phyloP scores from a whole-genome alignment of 108 stramenopile species.

The Cyclotella atomus region DNA sequence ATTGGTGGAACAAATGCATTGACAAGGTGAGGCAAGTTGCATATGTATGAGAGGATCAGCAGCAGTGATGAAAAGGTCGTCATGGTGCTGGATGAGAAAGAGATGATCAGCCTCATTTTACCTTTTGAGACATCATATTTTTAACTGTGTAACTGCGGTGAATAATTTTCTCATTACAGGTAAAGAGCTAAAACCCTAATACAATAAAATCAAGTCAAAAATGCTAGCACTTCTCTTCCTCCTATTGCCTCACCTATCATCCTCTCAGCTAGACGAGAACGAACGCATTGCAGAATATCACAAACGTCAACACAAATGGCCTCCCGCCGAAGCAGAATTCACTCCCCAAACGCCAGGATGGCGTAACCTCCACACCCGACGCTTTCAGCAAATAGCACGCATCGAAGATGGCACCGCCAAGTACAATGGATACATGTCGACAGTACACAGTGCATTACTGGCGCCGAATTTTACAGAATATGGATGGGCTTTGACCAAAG shows the following conservation, averaged over 20 bases:
- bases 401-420: conserved; percentile 44
- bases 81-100: background rate
- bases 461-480: conserved; percentile 72
- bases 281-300: conserved; percentile 26
- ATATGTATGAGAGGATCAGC: background rate
- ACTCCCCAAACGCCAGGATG: conserved; percentile 25
- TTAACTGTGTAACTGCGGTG: too few relatives aligned
- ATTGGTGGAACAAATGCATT: background rate
- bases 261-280: conserved; percentile 10
- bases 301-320: conserved; percentile 31
- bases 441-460: conserved; percentile 46
- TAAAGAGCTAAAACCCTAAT: too few relatives aligned
- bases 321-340: conserved; percentile 15
- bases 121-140: too few relatives aligned
- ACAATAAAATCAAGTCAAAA: background rate
- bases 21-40: background rate
- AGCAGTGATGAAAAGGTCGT: background rate
- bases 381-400: conserved; percentile 19
- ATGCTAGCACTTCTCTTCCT: conserved; percentile 1
- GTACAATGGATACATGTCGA: conserved; percentile 57
- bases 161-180: too few relatives aligned
- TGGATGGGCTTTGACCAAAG: conserved; percentile 74
- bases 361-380: background rate
- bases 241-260: background rate
- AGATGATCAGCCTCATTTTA: too few relatives aligned